phyloP scores from a whole-genome alignment of 192 early-diverging fungal genomes.

The Coemansia sp. region DNA sequence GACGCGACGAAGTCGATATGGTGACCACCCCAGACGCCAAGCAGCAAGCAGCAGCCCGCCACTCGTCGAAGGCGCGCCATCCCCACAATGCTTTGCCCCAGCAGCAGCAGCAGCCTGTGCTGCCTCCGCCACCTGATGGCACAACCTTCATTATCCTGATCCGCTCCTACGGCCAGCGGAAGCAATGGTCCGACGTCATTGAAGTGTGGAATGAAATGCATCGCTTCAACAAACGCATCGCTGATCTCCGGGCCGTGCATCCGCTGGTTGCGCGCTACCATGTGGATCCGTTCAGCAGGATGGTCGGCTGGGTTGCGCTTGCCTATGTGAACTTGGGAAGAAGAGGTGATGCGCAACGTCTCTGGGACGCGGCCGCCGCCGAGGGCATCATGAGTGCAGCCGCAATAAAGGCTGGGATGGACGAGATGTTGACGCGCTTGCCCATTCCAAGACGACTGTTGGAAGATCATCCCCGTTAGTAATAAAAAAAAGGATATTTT shows the following conservation, averaged over 20 bases:
- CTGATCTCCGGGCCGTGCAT: background rate
- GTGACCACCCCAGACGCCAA: background rate
- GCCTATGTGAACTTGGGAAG: slow-evolving; percentile 8
- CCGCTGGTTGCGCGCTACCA: slow-evolving; percentile 7
- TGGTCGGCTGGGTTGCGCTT: slow-evolving; percentile 36
- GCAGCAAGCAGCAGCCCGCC: background rate
- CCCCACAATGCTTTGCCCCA: background rate
- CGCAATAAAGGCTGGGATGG: slow-evolving; percentile 17
- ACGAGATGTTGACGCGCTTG: slow-evolving; percentile 9
- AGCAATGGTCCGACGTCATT: slow-evolving; percentile 26
- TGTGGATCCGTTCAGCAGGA: slow-evolving; percentile 25
- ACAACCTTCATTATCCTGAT: slow-evolving; percentile 42
- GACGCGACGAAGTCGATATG: background rate
- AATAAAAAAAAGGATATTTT: background rate
- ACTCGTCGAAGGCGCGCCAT: background rate
- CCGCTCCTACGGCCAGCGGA: slow-evolving; percentile 18
- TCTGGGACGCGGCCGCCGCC: slow-evolving; percentile 21
- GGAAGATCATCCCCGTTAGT: background rate
- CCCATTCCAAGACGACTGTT: background rate
- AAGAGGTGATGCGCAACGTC: slow-evolving; percentile 4
- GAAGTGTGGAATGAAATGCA: slow-evolving; percentile 19
- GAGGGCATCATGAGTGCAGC: slow-evolving; percentile 11
- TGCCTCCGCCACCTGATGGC: slow-evolving; percentile 25
- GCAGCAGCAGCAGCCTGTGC: background rate
- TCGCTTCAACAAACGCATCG: slow-evolving; percentile 19